These are phyloP conservation scores for Kurtzmaniella cleridarum DNA, from an alignment of 805 yeast genomes.

Conservation along the genomic window DNA sequence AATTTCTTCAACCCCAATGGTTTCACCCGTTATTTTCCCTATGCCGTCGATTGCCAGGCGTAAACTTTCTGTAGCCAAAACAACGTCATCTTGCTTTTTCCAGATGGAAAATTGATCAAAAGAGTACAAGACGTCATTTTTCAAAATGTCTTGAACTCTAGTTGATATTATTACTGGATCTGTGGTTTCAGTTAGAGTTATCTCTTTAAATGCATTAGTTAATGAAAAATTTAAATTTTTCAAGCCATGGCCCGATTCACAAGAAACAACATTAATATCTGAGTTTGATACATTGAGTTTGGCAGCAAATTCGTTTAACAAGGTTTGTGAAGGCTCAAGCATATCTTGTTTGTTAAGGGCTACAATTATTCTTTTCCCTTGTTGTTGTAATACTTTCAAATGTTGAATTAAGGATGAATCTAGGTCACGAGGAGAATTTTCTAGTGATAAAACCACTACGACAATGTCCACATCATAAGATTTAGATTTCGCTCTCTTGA, in stretches of 20 bases:
- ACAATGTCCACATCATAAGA: conserved; percentile 61
- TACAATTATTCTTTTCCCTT: conserved; percentile 31
- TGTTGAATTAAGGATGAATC: conserved; percentile 32
- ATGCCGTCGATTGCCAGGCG: conserved; percentile 75
- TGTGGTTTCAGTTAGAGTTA: conserved; percentile 45
- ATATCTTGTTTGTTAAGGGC: conserved; percentile 60
- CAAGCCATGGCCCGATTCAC: conserved; percentile 55
- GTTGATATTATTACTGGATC: conserved; percentile 72
- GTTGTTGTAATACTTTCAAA: conserved; percentile 23
- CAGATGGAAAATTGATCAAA: conserved; percentile 55
- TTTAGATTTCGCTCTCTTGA: conserved; percentile 62
- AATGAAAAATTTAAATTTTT: conserved; percentile 38
- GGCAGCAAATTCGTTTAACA: conserved; percentile 3
- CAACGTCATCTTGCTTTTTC: conserved; percentile 59
- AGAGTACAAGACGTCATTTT: conserved; percentile 73
- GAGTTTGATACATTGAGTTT: conserved; percentile 10
- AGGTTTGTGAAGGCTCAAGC: conserved; percentile 12
- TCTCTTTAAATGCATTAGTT: conserved; percentile 38
- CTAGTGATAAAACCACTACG: conserved; percentile 57
- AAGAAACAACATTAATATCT: conserved; percentile 45
- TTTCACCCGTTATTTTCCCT: conserved; percentile 87
- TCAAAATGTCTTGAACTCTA: conserved; percentile 68
- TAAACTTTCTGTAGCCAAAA: conserved; percentile 74
- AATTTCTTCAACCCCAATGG: conserved; percentile 85
- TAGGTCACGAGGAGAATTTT: conserved; percentile 22